Base-by-base conservation (phyloP, 1,284 basidiomycete genomes). In the Ceratobasidium papillatum region DNA sequence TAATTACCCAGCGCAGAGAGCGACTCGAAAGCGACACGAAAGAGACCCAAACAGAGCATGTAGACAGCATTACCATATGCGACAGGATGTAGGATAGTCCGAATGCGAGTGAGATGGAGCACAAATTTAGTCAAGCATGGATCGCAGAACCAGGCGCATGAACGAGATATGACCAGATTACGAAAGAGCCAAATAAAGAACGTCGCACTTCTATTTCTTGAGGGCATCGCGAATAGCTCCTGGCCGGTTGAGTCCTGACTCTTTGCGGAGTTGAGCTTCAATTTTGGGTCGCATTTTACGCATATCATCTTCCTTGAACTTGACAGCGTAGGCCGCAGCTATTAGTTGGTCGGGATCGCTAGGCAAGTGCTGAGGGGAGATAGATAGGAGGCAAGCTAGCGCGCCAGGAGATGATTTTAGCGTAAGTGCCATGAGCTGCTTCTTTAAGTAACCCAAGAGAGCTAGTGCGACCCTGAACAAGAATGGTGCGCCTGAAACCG, bases 231-330 rank as follows among this genome's bases (percentile, higher is more conserved):
- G 68, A 38, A 27, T 61, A 27, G 58, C 58, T 8, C 49, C 45
- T 3, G 69, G 58, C 1, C 69, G 69, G 32, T 27, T 62, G 47
- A 62, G 59, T 19, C 69, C 69, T 52, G 69, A 58, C n/a, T 62
- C 69, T 38, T 73, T 73, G 43, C 69, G 69, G 7, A 76, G 69
- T 30, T 75, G 77, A 30, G 76, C 74, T 63, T 78, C 78, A n/a
- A 76, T 87, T 80, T 93, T 93, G 49, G 86, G 80, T 1, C 92
- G 86, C 78, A 91, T 88, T 80, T 94, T 94, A 34, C 89, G 86
- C 36, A 95, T 79, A 76, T 94, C 93, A 75, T 94, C 93, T 77
- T 95, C 94, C 80, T 92, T 94, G 73, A 95, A 81, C 81, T 92
- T 94, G 78, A 91, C 84, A 3, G 87, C 85, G 25, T 87, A 83